Evolutionary conservation across 768 basidiomycete genomes (phyloP).

Genomic region (Trametes villosa): DNA sequence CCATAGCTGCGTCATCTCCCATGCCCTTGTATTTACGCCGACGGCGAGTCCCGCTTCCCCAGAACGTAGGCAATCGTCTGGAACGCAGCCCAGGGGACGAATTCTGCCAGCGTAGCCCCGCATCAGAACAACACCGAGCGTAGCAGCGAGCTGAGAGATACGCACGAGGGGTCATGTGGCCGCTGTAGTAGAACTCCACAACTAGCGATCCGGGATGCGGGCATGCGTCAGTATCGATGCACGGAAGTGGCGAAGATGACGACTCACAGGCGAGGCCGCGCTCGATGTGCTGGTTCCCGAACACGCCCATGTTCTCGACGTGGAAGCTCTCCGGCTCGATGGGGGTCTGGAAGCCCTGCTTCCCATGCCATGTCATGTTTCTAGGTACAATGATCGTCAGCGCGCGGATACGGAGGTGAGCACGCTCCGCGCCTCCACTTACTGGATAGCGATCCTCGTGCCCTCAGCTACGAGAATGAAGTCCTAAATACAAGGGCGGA

Average conservation of each 20-base stretch:
- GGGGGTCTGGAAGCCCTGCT: slow-evolving; percentile 41
- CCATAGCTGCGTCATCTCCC: too few relatives aligned
- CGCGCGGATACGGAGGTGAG: neutral
- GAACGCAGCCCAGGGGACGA: slow-evolving; percentile 58
- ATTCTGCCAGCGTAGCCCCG: slow-evolving; percentile 1
- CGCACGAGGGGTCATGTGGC: slow-evolving; percentile 64
- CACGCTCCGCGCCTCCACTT: neutral
- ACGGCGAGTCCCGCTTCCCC: slow-evolving; percentile 56
- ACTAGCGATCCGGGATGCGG: slow-evolving; percentile 43
- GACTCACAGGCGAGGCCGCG: slow-evolving; percentile 39
- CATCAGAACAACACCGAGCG: neutral
- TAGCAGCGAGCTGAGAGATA: neutral
- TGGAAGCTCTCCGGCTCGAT: slow-evolving; percentile 38
- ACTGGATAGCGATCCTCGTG: slow-evolving; percentile 43
- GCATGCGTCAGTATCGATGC: neutral
- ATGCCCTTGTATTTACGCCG: slow-evolving; percentile 19
- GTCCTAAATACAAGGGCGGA: slow-evolving; percentile 28
- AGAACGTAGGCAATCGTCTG: slow-evolving; percentile 70
- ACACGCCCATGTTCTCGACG: slow-evolving; percentile 37
- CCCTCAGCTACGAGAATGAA: slow-evolving; percentile 43
- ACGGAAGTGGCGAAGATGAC: neutral
- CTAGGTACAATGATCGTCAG: slow-evolving; percentile 10
- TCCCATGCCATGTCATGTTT: slow-evolving; percentile 42
- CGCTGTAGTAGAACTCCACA: slow-evolving; percentile 60
- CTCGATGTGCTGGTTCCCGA: slow-evolving; percentile 39